Evolutionary conservation across 75 land plant species (phyloP).

Genomic region (Cupressus sempervirens): DNA sequence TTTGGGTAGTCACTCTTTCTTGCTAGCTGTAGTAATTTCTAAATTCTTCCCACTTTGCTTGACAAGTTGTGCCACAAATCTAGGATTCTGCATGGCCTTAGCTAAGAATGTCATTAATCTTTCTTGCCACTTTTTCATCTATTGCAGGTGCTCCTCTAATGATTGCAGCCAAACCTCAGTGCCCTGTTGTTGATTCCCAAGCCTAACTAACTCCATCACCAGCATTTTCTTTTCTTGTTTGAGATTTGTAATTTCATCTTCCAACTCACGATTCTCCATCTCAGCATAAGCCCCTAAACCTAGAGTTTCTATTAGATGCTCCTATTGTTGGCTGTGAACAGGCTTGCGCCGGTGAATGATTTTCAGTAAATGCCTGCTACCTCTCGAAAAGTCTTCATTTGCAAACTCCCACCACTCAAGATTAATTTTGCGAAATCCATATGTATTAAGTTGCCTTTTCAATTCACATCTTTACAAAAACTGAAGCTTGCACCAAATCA

Average conservation of each 20-base stretch:
- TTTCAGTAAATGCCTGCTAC: slow-evolving; percentile 51
- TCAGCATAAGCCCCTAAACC: slow-evolving; percentile 25
- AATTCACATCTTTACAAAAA: too few species aligned
- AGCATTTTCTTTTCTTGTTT: slow-evolving; percentile 45
- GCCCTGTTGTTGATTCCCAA: slow-evolving; percentile 38
- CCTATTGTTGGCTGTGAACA: slow-evolving; percentile 43
- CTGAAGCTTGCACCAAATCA: too few species aligned
- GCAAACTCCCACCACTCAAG: slow-evolving; percentile 57
- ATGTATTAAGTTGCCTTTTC: too few species aligned
- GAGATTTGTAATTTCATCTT: slow-evolving; percentile 67
- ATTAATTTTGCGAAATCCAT: slow-evolving; percentile 54
- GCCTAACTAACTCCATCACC: slow-evolving; percentile 33
- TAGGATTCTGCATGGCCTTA: slow-evolving; percentile 48
- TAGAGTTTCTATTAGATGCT: slow-evolving; percentile 13
- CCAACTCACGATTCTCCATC: slow-evolving; percentile 38
- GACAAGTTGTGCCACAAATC: slow-evolving; percentile 44
- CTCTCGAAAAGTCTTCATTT: slow-evolving; percentile 41
- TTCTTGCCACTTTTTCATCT: slow-evolving; percentile 57
- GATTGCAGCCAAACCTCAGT: slow-evolving; percentile 43
- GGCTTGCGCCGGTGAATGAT: slow-evolving; percentile 76
- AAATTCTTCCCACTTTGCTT: slow-evolving; percentile 38
- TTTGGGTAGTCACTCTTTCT: slow-evolving; percentile 54
- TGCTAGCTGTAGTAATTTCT: slow-evolving; percentile 40
- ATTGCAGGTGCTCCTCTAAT: slow-evolving; percentile 26
- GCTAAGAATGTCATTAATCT: slow-evolving; percentile 46